A percentile compares a stretch with the other conserved stretches of the same genome.
Conservation (phyloP, 768 basidiomycete genomes). For the Pleurotus sapidus region DNA sequence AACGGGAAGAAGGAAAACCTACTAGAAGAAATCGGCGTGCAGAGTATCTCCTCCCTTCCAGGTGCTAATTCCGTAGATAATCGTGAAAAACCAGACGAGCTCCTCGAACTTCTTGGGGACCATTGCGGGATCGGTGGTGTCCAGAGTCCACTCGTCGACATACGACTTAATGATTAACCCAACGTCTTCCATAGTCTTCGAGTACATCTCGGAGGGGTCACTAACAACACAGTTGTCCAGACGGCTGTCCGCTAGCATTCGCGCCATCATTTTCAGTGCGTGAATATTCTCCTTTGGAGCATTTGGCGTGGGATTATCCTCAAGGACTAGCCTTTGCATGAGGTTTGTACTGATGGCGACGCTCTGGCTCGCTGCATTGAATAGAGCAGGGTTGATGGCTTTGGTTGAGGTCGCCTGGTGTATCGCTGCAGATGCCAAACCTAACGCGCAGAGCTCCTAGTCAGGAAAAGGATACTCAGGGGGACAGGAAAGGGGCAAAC, state of each 20-base stretch:
- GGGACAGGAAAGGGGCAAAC: slow-evolving; percentile 21
- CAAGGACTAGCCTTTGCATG: slow-evolving; percentile 1
- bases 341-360: neutral
- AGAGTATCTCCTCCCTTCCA: slow-evolving; percentile 40
- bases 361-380: neutral
- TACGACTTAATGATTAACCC: slow-evolving; percentile 39
- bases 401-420: neutral
- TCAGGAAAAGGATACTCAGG: neutral
- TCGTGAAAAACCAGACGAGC: slow-evolving; percentile 48
- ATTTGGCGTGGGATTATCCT: neutral
- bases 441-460: neutral
- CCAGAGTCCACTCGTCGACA: slow-evolving; percentile 40
- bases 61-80: slow-evolving; percentile 59
- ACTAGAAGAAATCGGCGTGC: slow-evolving; percentile 62
- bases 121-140: slow-evolving; percentile 29
- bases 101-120: slow-evolving; percentile 62
- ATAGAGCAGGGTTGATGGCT: neutral
- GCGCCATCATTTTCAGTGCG: slow-evolving; percentile 51
- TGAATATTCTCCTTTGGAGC: slow-evolving; percentile 25
- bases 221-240: slow-evolving; percentile 22
- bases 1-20: slow-evolving; percentile 20
- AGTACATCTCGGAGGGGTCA: slow-evolving; percentile 22
- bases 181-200: slow-evolving; percentile 29
- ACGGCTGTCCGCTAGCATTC: slow-evolving; percentile 50
- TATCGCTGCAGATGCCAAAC: neutral